Percentiles rank a stretch among this genome's conserved stretches.
Conservation (phyloP, 2,329 filamentous ascomycete genomes). For the Stromatinia cepivora region DNA sequence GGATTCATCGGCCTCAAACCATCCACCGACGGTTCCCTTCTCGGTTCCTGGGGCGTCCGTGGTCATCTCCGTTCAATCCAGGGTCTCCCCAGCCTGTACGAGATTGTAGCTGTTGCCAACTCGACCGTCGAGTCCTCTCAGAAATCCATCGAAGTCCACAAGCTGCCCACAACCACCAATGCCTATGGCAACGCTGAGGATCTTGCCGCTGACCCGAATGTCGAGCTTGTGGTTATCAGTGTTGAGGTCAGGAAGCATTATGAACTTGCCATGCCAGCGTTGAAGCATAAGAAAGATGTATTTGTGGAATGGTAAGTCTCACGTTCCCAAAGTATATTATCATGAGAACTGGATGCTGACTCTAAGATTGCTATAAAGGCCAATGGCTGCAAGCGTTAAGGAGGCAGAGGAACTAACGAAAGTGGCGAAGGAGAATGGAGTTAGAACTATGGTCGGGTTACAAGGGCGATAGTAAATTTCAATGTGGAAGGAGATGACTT, state of each 20-base stretch:
- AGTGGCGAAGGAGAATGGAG: slow-evolving; percentile 44
- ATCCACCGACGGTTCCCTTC: too few species aligned
- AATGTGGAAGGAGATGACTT: slow-evolving; percentile 35
- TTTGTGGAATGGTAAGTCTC: slow-evolving; percentile 48
- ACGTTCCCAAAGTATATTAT: too few species aligned
- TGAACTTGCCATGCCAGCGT: slow-evolving; percentile 44
- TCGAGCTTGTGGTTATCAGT: slow-evolving; percentile 50
- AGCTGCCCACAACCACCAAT: slow-evolving; percentile 5
- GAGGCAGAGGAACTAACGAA: slow-evolving; percentile 47
- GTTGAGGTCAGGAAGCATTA: slow-evolving; percentile 49
- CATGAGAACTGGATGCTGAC: too few species aligned
- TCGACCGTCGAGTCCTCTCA: too few species aligned
- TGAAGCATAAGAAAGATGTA: slow-evolving; percentile 48
- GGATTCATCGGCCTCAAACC: too few species aligned
- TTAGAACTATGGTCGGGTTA: slow-evolving; percentile 49
- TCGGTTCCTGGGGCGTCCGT: too few species aligned
- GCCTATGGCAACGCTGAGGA: slow-evolving; percentile 30
- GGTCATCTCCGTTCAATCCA: too few species aligned
- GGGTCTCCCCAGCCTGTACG: too few species aligned
- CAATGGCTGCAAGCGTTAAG: slow-evolving; percentile 44
- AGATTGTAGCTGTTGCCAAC: too few species aligned
- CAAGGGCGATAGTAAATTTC: slow-evolving; percentile 41
- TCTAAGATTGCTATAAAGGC: slow-evolving; percentile 35
- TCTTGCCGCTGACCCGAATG: slow-evolving; percentile 47
- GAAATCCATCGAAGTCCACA: too few species aligned